Evolutionary conservation across 2,329 filamentous ascomycete genomes (phyloP).

Genomic region (Didymella keratinophila): DNA sequence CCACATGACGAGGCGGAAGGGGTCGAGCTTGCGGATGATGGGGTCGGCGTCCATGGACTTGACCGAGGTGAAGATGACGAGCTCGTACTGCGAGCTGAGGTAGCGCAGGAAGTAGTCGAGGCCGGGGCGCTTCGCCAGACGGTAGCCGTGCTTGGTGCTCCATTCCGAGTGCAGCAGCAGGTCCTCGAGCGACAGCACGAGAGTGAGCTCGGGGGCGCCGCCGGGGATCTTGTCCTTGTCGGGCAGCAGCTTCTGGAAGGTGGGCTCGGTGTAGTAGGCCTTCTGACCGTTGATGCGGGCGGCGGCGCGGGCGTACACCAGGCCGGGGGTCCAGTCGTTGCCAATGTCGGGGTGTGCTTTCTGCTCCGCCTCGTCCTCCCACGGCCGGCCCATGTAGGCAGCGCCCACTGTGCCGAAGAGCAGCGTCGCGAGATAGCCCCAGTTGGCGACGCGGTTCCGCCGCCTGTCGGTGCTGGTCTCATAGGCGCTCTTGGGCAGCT

Average conservation of each 20-base stretch:
- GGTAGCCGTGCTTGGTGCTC: slow-evolving; percentile 93
- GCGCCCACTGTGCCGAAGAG: slow-evolving; percentile 65
- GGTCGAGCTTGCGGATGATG: slow-evolving; percentile 90
- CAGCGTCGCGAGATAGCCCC: slow-evolving; percentile 71
- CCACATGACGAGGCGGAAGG: slow-evolving; percentile 94
- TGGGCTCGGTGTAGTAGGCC: slow-evolving; percentile 94
- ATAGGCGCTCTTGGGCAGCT: slow-evolving; percentile 81
- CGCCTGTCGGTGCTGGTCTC: slow-evolving; percentile 89
- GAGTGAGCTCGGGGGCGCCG: slow-evolving; percentile 85
- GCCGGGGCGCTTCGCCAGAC: slow-evolving; percentile 91
- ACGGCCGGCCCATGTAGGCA: slow-evolving; percentile 85
- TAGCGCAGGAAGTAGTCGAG: slow-evolving; percentile 98
- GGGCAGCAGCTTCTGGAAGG: slow-evolving; percentile 91
- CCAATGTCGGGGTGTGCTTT: slow-evolving; percentile 73
- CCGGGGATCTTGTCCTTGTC: slow-evolving; percentile 65
- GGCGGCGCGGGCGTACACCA: slow-evolving; percentile 82
- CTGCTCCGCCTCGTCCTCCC: slow-evolving; percentile 79
- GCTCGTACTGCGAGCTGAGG: slow-evolving; percentile 95
- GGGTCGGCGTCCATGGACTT: slow-evolving; percentile 86
- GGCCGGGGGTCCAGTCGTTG: slow-evolving; percentile 76
- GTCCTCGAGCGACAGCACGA: slow-evolving; percentile 92
- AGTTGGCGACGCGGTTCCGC: slow-evolving; percentile 77
- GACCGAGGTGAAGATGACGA: slow-evolving; percentile 93
- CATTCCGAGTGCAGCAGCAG: slow-evolving; percentile 94
- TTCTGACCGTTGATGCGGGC: slow-evolving; percentile 78